Evolutionary conservation across 768 basidiomycete species (phyloP), one percentile per base, ranked within the genome.

Genomic region (Naganishia kalamii): DNA sequence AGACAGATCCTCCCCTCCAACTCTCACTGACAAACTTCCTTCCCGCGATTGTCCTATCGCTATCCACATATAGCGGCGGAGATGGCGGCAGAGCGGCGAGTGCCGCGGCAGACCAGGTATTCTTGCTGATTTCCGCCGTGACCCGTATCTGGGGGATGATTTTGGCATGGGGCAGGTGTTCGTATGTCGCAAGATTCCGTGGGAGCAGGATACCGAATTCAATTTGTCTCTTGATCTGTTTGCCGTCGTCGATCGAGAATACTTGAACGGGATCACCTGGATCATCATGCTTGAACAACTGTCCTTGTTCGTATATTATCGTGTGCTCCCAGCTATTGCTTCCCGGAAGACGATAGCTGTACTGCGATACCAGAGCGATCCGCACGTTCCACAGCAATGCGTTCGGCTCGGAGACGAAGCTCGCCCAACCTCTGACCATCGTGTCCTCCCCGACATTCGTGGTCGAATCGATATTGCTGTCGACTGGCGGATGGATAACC

Each of bases 111-210:
- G 62, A 50, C 62, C 47, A 51, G 4, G 48, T 49, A 19, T 40
- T 37, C 30, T 63, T 49, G 25, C 46, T 41, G 19, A 49, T 50
- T 19, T 63, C 62, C 4, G 33, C 48, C 8, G 37, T 27, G 5
- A 63, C 48, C 10, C 62, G 21, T 25, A 63, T 23, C 27, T 63
- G 62, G 37, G 62, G 47, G 21, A 63, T 37, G 47, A 63, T 51
- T 13, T 63, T 50, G n/a, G 47, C 49, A 29, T 50, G 47, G 11
- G 62, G 62, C 25, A 63, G 32, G 23, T 29, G 37, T 8, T 63
- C 62, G 47, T 50, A 63, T 17, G 62, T 63, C 23, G 62, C 47
- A 29, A 63, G 25, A 29, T 44, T 63, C 47, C 47, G 49, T 25
- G 62, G 62, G 7, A 63, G 27, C 4, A 63, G 33, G 23, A 63